Base-by-base conservation (phyloP, 2,329 filamentous ascomycete genomes). In the Thielaviopsis euricoi region DNA sequence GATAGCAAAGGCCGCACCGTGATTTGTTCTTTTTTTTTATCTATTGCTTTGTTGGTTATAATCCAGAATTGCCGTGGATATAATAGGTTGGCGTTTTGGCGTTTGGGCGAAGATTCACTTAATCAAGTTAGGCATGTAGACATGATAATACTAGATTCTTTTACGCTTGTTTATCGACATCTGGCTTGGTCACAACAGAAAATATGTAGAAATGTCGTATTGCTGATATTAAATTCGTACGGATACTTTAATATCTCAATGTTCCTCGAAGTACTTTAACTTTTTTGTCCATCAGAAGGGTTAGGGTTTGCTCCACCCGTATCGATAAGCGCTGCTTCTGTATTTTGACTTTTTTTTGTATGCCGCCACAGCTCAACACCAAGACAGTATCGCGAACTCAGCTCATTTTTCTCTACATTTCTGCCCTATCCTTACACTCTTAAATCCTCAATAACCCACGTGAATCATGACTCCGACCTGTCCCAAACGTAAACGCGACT, bases 401-500 rank as follows among this genome's bases (percentile, higher is more conserved):
- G 37, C 37, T 43, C 17, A 5, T n/a, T 43, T 10, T 10, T 33
- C 4, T 10, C 29, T 43, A 2, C 15, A n/a, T 5, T 17, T 43
- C 2, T 43, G 33, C 33, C 29, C 33, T 29, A 25, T 22, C 33
- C 22, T 23, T 43, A n/a, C 51, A 48, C 25, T n/a, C 21, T 37
- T 6, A 52, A 21, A n/a, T n/a, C 10, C 10, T 7, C 52, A 23
- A n/a, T 21, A 9, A 6, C 19, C 13, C 19, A 54, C 29, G 43
- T 29, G 1, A 19, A 29, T 43, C 6, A 57, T 57, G 56, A 6
- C 51, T 13, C 40, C 37, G 15, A 12, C 37, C 2, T 56, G 54
- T 17, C 29, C 43, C 17, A 60, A 60, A 55, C 50, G 58, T 21
- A 60, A 60, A 51, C 54, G 56, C 51, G 19, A 23, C 26, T 29